phyloP scores from a whole-genome alignment of 73 alveolate genomes.

The Uronychia setigera region DNA sequence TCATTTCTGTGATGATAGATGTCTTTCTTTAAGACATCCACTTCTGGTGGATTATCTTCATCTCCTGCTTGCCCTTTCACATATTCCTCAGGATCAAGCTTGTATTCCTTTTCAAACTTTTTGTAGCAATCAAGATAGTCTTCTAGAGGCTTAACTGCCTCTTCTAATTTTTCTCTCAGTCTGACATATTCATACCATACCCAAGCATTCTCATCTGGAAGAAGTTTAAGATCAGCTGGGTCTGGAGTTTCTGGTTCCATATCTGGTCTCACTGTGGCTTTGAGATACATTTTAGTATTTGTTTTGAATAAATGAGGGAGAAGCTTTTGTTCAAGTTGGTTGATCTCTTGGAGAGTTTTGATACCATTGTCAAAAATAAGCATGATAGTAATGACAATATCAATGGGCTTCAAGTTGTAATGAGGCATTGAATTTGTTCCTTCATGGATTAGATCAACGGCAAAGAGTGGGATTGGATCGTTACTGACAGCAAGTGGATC shows the following conservation, averaged over 20 bases:
- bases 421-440: constrained; percentile 36
- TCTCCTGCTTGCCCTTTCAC: constrained; percentile 67
- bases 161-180: constrained; percentile 68
- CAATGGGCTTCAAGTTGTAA: constrained; percentile 73
- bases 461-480: constrained; percentile 65
- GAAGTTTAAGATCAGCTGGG: constrained; percentile 62
- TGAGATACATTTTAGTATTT: constrained; percentile 77
- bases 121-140: constrained; percentile 76
- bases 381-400: constrained; percentile 76
- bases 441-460: constrained; percentile 52
- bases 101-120: constrained; percentile 77
- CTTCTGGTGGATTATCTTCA: constrained; percentile 81
- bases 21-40: constrained; percentile 76
- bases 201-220: constrained; percentile 76
- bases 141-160: constrained; percentile 83
- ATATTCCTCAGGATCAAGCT: constrained; percentile 74
- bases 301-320: constrained; percentile 89
- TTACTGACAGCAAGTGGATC: constrained; percentile 29
- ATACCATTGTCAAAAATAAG: constrained; percentile 87
- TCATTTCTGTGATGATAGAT: constrained; percentile 74
- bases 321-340: constrained; percentile 80
- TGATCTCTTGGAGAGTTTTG: constrained; percentile 82
- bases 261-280: constrained; percentile 85
- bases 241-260: constrained; percentile 77
- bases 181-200: constrained; percentile 75